phyloP scores from a whole-genome alignment of 108 stramenopile genomes.

The Schizochytrium sp. region DNA sequence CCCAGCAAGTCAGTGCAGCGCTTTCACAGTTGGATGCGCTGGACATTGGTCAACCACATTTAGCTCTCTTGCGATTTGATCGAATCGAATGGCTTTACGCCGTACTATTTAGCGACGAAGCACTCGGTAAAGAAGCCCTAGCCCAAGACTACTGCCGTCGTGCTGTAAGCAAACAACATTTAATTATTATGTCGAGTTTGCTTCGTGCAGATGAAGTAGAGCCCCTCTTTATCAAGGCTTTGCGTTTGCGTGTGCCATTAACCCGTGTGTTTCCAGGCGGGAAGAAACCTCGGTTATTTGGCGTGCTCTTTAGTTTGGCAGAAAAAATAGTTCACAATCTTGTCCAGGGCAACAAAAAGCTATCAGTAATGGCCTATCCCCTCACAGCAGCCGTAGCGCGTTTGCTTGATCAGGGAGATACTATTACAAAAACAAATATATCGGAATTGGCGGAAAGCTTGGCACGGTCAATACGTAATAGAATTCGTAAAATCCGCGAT shows the following conservation, averaged over 20 bases:
- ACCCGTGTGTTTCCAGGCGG: background rate
- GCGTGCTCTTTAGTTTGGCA: background rate
- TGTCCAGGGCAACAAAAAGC: background rate
- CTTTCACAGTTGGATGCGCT: background rate
- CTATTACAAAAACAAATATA: background rate
- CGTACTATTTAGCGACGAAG: background rate
- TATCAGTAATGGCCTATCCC: background rate
- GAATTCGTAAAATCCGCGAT: slow-evolving; percentile 16
- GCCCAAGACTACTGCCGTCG: background rate
- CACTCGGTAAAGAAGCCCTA: background rate
- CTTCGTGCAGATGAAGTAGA: background rate
- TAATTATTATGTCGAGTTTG: background rate
- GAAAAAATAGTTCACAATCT: background rate
- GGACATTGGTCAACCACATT: background rate
- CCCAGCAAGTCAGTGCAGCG: background rate
- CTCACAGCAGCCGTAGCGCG: background rate
- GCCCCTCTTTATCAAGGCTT: background rate
- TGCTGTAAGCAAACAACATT: background rate
- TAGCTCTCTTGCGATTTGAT: background rate
- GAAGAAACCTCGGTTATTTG: background rate
- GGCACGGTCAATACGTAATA: background rate
- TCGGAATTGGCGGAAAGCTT: background rate
- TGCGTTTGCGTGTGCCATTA: background rate
- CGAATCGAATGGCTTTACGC: background rate
- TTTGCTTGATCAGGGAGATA: background rate